Percentiles rank a stretch among this genome's conserved stretches.
These are phyloP conservation scores for Ganoderma lucidum DNA, from an alignment of 1,284 basidiomycete genomes.

Conservation along the genomic window DNA sequence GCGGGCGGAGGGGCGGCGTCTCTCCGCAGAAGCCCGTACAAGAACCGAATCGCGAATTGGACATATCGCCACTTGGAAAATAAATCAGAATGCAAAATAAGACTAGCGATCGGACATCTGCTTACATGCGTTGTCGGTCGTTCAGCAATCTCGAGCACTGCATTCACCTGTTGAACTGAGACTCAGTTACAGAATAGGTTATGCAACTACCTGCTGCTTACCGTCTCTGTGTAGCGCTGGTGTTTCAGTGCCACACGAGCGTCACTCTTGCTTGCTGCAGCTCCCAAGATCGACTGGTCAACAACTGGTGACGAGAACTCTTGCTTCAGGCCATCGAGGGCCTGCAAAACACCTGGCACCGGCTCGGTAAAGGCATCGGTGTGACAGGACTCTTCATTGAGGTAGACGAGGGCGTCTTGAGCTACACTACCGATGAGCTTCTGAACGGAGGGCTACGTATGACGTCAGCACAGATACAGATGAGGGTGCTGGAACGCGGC, in stretches of 20 bases:
- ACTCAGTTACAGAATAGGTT: constrained; percentile 20
- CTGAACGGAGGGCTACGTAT: constrained; percentile 84
- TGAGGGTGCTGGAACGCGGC: constrained; percentile 7
- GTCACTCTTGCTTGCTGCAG: constrained; percentile 50
- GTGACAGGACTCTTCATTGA: constrained; percentile 69
- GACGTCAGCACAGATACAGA: constrained; percentile 19
- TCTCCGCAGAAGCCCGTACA: constrained; percentile 78
- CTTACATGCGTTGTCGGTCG: constrained; percentile 77
- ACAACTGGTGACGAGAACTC: constrained; percentile 57
- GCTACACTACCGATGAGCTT: constrained; percentile 82
- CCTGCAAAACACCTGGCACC: constrained; percentile 53
- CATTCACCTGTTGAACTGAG: constrained; percentile 53
- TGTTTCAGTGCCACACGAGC: constrained; percentile 54
- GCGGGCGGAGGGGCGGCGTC: constrained; percentile 74
- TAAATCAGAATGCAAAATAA: constrained; percentile 2
- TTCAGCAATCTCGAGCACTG: constrained; percentile 74
- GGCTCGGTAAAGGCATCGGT: constrained; percentile 65
- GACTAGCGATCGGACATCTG: constrained; percentile 14
- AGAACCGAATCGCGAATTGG: constrained; percentile 79
- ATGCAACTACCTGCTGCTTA: constrained; percentile 39
- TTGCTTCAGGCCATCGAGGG: constrained; percentile 53
- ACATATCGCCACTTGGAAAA: constrained; percentile 86
- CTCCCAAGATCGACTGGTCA: constrained; percentile 52
- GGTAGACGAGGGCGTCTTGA: constrained; percentile 67
- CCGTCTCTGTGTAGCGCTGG: constrained; percentile 57